Evolutionary conservation across 192 early-diverging fungal genomes (phyloP), one percentile per base, ranked within the genome.

Genomic region (Phycomyces nitens): DNA sequence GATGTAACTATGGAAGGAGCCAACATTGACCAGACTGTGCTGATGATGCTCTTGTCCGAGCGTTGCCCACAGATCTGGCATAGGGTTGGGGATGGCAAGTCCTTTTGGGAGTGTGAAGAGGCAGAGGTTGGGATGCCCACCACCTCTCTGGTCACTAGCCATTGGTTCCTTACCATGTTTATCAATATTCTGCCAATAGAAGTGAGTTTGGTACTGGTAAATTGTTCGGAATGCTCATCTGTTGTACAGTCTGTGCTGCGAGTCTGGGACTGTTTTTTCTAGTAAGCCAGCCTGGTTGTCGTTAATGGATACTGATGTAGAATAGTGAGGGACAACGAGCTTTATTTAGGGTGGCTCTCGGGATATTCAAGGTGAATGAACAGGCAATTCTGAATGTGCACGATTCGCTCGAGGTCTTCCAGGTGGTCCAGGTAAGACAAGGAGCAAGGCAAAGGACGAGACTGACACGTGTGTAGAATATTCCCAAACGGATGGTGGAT

Each of bases 201-300:
- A 72, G 85, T 83, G 71, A 65, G 34, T 16, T 18, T 44, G 41
- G 18, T n/a, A 38, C 27, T 43, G 7, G 27, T 49, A 49, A 55
- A 54, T 50, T 38, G 11, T 29, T 27, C 23, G 44, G 11, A 50
- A 47, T 49, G 16, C 16, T 61, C 26, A 38, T 53, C 21, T 42
- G 11, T 40, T 21, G 41, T 64, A 62, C 56, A 62, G 77, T 85
- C 90, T 18, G 82, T 86, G 14, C 69, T 93, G 0, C 80, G 92
- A 27, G 83, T 92, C 11, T 93, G 92, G 92, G 92, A 93, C 82
- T 79, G 81, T 53, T 90, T 93, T 61, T 83, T 88, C 56, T 89
- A 86, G 75, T 75, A 82, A 71, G 76, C 56, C 12, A 58, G 52
- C 9, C 10, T 51, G 5, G 8, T 3, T 40, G 16, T 38, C 1